Conservation (phyloP, 192 early-diverging fungal genomes). For the Backusella australiensis region DNA sequence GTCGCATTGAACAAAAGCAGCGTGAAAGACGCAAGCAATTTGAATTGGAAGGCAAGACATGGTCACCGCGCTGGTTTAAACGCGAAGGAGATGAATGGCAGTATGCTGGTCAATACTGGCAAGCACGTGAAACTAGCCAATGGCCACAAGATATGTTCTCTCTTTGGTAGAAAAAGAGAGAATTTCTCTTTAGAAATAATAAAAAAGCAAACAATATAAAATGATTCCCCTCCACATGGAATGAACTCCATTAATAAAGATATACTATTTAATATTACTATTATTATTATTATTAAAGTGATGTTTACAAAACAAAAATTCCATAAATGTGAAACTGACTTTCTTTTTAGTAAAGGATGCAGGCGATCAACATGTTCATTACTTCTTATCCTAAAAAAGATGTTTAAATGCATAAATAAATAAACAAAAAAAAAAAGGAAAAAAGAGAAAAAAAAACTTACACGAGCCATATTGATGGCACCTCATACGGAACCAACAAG, state of each 20-base stretch:
- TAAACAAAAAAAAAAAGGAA: not conserved
- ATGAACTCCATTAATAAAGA: too few relatives aligned
- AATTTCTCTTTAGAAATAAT: not conserved
- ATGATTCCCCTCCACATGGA: not conserved
- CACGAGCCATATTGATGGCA: conserved; percentile 13
- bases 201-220: not conserved
- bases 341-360: not conserved
- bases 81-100: conserved; percentile 61
- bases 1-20: conserved; percentile 87
- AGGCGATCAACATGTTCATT: not conserved
- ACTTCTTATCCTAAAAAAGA: not conserved
- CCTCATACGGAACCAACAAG: conserved; percentile 30
- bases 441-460: too few relatives aligned
- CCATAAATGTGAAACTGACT: not conserved
- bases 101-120: conserved; percentile 90
- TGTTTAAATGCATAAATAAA: not conserved
- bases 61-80: conserved; percentile 84
- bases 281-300: not conserved
- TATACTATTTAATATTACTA: not conserved
- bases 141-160: conserved; percentile 38
- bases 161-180: conserved; percentile 31
- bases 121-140: conserved; percentile 48
- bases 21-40: conserved; percentile 76
- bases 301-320: not conserved
- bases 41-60: conserved; percentile 59